phyloP scores from a whole-genome alignment of 129 eudicot species.

The Flaveria bidentis region DNA sequence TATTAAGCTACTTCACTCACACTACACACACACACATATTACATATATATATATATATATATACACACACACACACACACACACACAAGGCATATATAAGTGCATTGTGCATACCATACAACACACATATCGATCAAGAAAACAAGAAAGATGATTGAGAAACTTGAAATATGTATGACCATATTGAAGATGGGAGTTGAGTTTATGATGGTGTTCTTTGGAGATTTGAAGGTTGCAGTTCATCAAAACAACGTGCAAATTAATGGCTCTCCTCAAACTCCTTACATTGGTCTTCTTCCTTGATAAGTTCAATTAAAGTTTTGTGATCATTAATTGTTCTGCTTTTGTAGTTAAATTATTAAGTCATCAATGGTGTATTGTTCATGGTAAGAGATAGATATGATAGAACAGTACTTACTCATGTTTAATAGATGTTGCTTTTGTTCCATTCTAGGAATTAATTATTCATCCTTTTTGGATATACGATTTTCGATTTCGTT shows the following conservation, averaged over 20 bases:
- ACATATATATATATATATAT: no score
- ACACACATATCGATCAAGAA: neutral
- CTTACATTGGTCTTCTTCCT: slow-evolving; percentile 53
- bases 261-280: slow-evolving; percentile 32
- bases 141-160: slow-evolving; percentile 39
- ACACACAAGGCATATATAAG: neutral
- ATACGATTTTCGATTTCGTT: neutral
- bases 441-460: neutral
- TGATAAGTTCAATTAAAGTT: neutral
- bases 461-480: neutral
- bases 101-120: slow-evolving; percentile 1
- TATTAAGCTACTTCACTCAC: slow-evolving; percentile 8
- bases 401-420: neutral
- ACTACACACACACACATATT: neutral
- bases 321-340: neutral
- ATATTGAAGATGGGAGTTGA: slow-evolving; percentile 44
- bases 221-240: slow-evolving; percentile 41
- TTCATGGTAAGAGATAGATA: neutral
- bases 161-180: slow-evolving; percentile 49
- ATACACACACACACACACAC: no score
- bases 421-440: neutral
- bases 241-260: slow-evolving; percentile 21
- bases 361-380: neutral
- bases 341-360: neutral
- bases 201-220: slow-evolving; percentile 43